These are phyloP conservation scores for Vigna trinervia DNA, from an alignment of 306 rosid species.

Conservation along the genomic window DNA sequence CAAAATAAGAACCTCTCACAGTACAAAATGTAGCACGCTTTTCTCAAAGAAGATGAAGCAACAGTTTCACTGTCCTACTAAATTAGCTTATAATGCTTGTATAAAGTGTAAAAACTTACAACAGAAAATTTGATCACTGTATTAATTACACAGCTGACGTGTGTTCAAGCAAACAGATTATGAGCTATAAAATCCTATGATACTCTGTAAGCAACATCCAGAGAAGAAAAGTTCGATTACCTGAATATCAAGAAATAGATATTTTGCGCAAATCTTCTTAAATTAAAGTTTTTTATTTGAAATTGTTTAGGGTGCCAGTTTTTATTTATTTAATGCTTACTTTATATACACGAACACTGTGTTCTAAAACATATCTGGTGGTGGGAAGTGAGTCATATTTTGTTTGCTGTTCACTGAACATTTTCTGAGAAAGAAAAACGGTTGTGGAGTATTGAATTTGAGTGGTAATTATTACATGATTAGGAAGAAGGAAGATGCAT, in stretches of 20 bases:
- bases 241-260: no score
- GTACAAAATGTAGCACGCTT: not conserved
- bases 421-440: not conserved
- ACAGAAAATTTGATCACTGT: not conserved
- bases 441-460: not conserved
- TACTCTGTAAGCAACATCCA: not conserved
- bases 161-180: not conserved
- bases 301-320: no score
- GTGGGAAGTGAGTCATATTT: not conserved
- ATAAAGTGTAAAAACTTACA: not conserved
- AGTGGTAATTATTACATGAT: constrained; percentile 6
- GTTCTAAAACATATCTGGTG: no score
- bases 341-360: no score
- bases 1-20: not conserved
- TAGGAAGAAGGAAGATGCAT: constrained; percentile 8
- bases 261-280: no score
- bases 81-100: not conserved
- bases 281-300: no score
- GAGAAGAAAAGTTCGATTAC: no score
- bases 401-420: not conserved
- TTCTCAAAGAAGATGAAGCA: not conserved
- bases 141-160: no score
- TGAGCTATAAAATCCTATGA: no score
- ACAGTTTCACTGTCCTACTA: not conserved
- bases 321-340: no score